A percentile compares a stretch with the other conserved stretches of the same genome.
Evolutionary conservation across 768 basidiomycete genomes (phyloP).

Genomic region (Tylopilus rubrobrunneus): DNA sequence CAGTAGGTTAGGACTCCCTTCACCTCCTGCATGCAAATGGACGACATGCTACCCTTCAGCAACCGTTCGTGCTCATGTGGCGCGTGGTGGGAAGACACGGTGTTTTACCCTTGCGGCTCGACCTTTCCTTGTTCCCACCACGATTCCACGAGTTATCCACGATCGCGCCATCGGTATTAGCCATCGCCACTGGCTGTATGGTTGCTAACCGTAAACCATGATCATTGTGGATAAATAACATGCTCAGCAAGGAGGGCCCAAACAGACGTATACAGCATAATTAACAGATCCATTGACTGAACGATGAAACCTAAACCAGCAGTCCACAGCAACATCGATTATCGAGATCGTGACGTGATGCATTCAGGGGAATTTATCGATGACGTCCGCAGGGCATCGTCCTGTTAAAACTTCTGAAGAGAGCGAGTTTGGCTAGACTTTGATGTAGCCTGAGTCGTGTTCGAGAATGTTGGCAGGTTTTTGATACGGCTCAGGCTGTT

Average conservation of each 20-base stretch:
- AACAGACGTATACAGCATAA: slow-evolving; percentile 56
- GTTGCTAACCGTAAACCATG: slow-evolving; percentile 33
- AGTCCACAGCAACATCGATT: slow-evolving; percentile 55
- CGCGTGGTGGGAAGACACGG: slow-evolving; percentile 22
- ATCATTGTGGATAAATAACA: slow-evolving; percentile 8
- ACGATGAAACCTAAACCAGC: slow-evolving; percentile 55
- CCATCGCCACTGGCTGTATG: slow-evolving; percentile 4
- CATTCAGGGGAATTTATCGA: slow-evolving; percentile 43
- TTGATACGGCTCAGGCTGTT: slow-evolving; percentile 51
- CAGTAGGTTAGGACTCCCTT: neutral
- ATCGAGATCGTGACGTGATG: slow-evolving; percentile 47
- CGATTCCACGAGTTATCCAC: slow-evolving; percentile 2
- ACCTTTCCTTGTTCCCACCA: slow-evolving; percentile 7
- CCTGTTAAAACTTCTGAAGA: slow-evolving; percentile 36
- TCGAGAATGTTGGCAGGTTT: slow-evolving; percentile 36
- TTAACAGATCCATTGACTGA: slow-evolving; percentile 52
- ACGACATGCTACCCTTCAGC: slow-evolving; percentile 11
- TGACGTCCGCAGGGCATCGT: slow-evolving; percentile 32
- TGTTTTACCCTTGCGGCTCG: slow-evolving; percentile 13
- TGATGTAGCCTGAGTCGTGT: slow-evolving; percentile 38
- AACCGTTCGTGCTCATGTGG: slow-evolving; percentile 6
- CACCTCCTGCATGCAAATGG: slow-evolving; percentile 10
- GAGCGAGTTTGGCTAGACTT: slow-evolving; percentile 49
- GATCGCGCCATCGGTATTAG: slow-evolving; percentile 4
- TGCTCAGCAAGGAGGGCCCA: slow-evolving; percentile 1